These are phyloP conservation scores for Elsinoe necatrix DNA, from an alignment of 2,329 filamentous ascomycete species.

Conservation along the genomic window DNA sequence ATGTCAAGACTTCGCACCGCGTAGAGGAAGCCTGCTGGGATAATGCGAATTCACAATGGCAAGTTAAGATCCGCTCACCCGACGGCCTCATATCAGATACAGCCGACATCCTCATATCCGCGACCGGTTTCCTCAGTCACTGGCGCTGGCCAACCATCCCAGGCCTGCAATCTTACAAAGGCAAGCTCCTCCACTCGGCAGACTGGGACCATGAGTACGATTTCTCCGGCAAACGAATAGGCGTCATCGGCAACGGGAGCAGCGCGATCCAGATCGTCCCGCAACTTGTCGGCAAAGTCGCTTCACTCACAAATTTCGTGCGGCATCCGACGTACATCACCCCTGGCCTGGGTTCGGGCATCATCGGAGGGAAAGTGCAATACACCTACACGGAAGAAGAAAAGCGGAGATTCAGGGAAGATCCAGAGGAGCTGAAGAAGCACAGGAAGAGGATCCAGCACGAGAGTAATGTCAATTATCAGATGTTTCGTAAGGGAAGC, in stretches of 20 bases:
- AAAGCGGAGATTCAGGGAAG: conserved; percentile 25
- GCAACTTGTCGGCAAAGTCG: conserved; percentile 27
- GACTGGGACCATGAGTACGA: conserved; percentile 27
- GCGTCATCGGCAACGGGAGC: conserved; percentile 29
- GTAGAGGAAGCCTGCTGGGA: conserved; percentile 35
- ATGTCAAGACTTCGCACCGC: conserved; percentile 32
- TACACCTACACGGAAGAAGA: conserved; percentile 28
- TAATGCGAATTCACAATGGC: conserved; percentile 31
- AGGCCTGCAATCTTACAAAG: conserved; percentile 31
- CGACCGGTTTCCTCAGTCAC: conserved; percentile 21
- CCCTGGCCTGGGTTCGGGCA: conserved; percentile 12
- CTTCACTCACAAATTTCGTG: conserved; percentile 24
- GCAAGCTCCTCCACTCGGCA: conserved; percentile 30
- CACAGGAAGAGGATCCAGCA: conserved; percentile 32
- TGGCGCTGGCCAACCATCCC: conserved; percentile 32
- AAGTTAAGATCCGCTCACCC: conserved; percentile 27
- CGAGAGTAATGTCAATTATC: conserved; percentile 24
- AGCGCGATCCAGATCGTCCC: conserved; percentile 36
- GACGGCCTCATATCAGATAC: conserved; percentile 24
- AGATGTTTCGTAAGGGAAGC: conserved; percentile 21
- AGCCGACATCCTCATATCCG: conserved; percentile 32
- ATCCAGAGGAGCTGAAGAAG: conserved; percentile 28
- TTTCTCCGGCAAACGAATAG: conserved; percentile 26
- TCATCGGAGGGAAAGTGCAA: conserved; percentile 26
- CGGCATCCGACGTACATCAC: conserved; percentile 25